Base-by-base conservation (phyloP, 768 basidiomycete species). In the Trametes sanguinea region DNA sequence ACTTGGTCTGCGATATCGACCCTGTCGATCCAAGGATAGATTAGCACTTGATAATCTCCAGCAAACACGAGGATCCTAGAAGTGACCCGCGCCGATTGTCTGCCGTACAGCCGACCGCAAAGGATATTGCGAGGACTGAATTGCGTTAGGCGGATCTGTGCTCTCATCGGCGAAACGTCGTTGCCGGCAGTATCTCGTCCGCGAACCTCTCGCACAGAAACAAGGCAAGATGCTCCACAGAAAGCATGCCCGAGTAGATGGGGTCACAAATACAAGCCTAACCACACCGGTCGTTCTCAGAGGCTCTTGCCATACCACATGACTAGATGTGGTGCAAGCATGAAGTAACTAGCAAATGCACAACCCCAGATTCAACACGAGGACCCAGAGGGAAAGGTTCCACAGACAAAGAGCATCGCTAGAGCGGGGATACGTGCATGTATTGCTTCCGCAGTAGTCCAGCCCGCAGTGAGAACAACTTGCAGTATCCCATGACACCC, bases 1-100 rank as follows among this genome's bases (percentile, higher is more conserved):
- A 98, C 92, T 75, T 93, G 88, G 74, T 95, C 94, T 33, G 94
- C 88, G 60, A 89, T 78, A 77, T 98, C 95, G 57, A 97, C 93
- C 95, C 95, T 95, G 60, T 48, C 61, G 66, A 65, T 61, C 54
- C 66, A 67, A 64, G 55, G 22, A 71, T 57, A 44, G 59, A 67
- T 65, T 65, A 67, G 64, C 57, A 59, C 40, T n/a, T 51, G 57
- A 59, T 59, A 43, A 42, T 42, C 29, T 16, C n/a, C n/a, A 6
- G 17, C 17, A 7, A 30, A 35, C 42, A 51, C 50, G 48, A 59
- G 57, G 48, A 44, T 27, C 16, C 35, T 37, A 8, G 22, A 33
- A 30, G 13, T 14, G 13, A 22, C 22, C 22, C 14, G 40, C 16
- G 40, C 10, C n/a, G 42, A 51, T 10, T n/a, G 63, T 42, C 45